These are phyloP conservation scores for Stenogyne calaminthoides DNA, from an alignment of 305 asterid genomes.

Conservation along the genomic window DNA sequence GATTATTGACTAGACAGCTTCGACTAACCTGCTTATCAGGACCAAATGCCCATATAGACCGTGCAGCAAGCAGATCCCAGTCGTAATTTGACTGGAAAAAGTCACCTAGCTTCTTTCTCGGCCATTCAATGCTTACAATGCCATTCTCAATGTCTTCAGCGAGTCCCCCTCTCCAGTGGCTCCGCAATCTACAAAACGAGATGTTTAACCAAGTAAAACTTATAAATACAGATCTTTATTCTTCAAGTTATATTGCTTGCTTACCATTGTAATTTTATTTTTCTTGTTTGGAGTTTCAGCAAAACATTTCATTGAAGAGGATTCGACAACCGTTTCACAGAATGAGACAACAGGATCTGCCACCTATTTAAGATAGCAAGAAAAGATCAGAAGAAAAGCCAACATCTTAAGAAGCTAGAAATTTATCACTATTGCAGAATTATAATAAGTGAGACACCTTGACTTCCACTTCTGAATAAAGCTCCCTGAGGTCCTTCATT, in stretches of 20 bases:
- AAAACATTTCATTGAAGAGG: slow-evolving; percentile 97
- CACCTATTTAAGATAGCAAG: slow-evolving; percentile 51
- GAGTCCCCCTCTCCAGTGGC: slow-evolving; percentile 94
- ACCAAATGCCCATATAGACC: slow-evolving; percentile 99
- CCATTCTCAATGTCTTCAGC: slow-evolving; percentile 98
- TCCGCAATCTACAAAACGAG: slow-evolving; percentile 74
- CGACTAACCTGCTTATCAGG: slow-evolving; percentile 88
- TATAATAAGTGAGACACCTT: slow-evolving; percentile 56
- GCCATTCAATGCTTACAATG: slow-evolving; percentile 90
- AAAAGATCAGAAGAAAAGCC: slow-evolving; percentile 13
- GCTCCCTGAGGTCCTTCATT: slow-evolving; percentile 98
- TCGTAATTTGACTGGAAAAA: slow-evolving; percentile 93
- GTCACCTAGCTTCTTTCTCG: slow-evolving; percentile 85
- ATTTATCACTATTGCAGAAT: too few species aligned
- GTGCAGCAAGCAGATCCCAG: slow-evolving; percentile 98
- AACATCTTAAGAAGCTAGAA: slow-evolving; percentile 1
- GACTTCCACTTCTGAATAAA: slow-evolving; percentile 98
- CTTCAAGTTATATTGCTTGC: slow-evolving; percentile 21
- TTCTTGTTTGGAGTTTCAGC: slow-evolving; percentile 99
- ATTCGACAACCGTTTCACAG: slow-evolving; percentile 97
- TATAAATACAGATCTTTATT: slow-evolving; percentile 3
- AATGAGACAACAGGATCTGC: slow-evolving; percentile 98
- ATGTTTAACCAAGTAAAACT: slow-evolving; percentile 20
- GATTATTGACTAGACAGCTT: too few species aligned
- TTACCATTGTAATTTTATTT: slow-evolving; percentile 96